Conservation (phyloP, 2,329 filamentous ascomycete genomes). For the Calonectria fujianensis region DNA sequence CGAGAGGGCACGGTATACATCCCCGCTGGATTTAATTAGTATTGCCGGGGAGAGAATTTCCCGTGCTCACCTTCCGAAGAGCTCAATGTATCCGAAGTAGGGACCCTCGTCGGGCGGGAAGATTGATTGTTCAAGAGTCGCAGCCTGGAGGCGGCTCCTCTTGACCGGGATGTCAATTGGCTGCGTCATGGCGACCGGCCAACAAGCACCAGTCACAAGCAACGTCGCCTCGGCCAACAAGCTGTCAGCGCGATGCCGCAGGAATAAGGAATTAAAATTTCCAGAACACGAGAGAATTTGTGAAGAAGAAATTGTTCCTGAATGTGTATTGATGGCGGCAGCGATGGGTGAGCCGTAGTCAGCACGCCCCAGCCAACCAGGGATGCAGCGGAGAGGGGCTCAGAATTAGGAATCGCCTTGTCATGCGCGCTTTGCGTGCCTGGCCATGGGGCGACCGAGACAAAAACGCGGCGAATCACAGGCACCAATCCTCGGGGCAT, state of each 20-base stretch:
- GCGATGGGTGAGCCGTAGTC: background rate
- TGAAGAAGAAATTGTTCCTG: slow-evolving; percentile 5
- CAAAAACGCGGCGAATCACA: slow-evolving; percentile 24
- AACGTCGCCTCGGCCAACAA: slow-evolving; percentile 22
- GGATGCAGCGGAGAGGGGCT: slow-evolving; percentile 30
- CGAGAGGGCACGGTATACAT: slow-evolving; percentile 53
- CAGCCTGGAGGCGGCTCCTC: slow-evolving; percentile 33
- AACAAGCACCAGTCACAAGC: slow-evolving; percentile 8
- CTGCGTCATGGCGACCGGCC: slow-evolving; percentile 45
- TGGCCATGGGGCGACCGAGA: slow-evolving; percentile 14
- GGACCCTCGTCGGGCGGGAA: slow-evolving; percentile 51
- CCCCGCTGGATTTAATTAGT: slow-evolving; percentile 49
- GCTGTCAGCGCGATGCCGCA: slow-evolving; percentile 30
- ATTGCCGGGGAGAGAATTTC: background rate
- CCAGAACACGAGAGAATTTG: slow-evolving; percentile 18
- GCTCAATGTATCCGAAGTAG: slow-evolving; percentile 52
- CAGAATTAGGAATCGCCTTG: slow-evolving; percentile 41
- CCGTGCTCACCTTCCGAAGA: slow-evolving; percentile 53
- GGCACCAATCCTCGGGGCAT: slow-evolving; percentile 13
- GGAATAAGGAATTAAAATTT: slow-evolving; percentile 30
- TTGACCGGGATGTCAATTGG: slow-evolving; percentile 53
- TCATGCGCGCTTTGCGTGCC: slow-evolving; percentile 38
- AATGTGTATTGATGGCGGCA: slow-evolving; percentile 19
- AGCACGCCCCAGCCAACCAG: slow-evolving; percentile 27
- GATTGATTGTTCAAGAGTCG: slow-evolving; percentile 26